Evolutionary conservation across 2,329 filamentous ascomycete genomes (phyloP).

Genomic region (Phaeosphaeria sp.): DNA sequence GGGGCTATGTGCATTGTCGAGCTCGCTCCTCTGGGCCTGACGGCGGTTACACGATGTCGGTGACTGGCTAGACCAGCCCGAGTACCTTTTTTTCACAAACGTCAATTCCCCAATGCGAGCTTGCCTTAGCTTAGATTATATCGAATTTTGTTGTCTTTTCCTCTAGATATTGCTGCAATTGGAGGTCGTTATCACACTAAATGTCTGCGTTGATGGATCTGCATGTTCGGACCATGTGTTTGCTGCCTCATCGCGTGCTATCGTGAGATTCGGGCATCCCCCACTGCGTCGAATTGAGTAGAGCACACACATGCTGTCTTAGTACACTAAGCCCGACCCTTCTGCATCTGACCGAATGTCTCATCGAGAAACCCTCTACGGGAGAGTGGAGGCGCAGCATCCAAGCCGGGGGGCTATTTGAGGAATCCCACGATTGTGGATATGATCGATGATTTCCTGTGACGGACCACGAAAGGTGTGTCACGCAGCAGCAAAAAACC

Average conservation of each 20-base stretch:
- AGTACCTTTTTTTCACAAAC: slow-evolving; percentile 1
- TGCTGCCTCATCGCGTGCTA: not conserved
- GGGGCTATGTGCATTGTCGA: slow-evolving; percentile 5
- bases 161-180: not conserved
- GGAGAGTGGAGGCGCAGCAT: slow-evolving; percentile 6
- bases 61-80: slow-evolving; percentile 13
- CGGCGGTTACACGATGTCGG: slow-evolving; percentile 19
- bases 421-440: not conserved
- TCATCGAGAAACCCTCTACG: not conserved
- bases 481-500: slow-evolving; percentile 15
- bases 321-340: not conserved
- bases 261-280: not conserved
- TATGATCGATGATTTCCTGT: slow-evolving; percentile 10
- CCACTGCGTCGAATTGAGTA: not conserved
- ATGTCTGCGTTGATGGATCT: slow-evolving; percentile 1
- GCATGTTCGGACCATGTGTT: not conserved
- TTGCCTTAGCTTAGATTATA: not conserved
- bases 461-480: slow-evolving; percentile 10
- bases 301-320: not conserved
- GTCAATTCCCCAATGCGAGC: not conserved
- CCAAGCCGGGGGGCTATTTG: slow-evolving; percentile 5
- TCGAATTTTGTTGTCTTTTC: not conserved
- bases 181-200: not conserved
- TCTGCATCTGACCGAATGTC: slow-evolving; percentile 1
- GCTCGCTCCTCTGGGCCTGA: slow-evolving; percentile 7